Base-by-base conservation (phyloP, 345 rosid genomes). In the Microthlaspi erraticum region DNA sequence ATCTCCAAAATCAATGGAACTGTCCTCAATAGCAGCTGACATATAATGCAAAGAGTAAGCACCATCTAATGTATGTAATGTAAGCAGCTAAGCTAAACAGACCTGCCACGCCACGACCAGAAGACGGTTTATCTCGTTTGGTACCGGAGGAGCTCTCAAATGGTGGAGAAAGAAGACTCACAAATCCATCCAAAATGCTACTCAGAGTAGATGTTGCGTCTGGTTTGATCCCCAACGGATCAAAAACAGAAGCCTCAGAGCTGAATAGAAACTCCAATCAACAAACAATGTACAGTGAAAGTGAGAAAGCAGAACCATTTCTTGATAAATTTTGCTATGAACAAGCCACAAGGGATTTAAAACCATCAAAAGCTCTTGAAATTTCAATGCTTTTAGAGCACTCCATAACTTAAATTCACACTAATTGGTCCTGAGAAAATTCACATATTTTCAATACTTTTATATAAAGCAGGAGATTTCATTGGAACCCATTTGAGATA, bases 11-110 rank as follows among this genome's bases (percentile, higher is more conserved):
- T 91, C 99, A 81, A 94, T 91, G 31, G 97, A 94, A 79, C 96
- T 91, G 68, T 94, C 99, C 84, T 94, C 99, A 70, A 94, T 94
- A 64, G 97, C 95, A 81, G 97, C 97, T 94, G 90, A 63, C 34
- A 49, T 43, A 62, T 65, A 46, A 62, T 65, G 65, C 46, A 84
- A 78, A 75, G 36, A 60, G 14, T 42, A 39, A 69, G 57, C 32
- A 46, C 20, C 55, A 74, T 66, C 64, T 80, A 56, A 58, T 20
- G 68, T 3, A 38, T 6, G 62, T n/a, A 3, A 23, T 10, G 36
- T 23, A 60, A 13, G 20, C n/a, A n/a, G n/a, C n/a, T 19, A 73
- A 65, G 59, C 50, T 44, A 26, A 70, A 56, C 70, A 42, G 59
- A 89, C 99, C 99, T 78, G 96, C 97, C 56, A 78, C 86, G 68